Conservation (phyloP, 2,329 filamentous ascomycete genomes). For the Fusarium humuli region DNA sequence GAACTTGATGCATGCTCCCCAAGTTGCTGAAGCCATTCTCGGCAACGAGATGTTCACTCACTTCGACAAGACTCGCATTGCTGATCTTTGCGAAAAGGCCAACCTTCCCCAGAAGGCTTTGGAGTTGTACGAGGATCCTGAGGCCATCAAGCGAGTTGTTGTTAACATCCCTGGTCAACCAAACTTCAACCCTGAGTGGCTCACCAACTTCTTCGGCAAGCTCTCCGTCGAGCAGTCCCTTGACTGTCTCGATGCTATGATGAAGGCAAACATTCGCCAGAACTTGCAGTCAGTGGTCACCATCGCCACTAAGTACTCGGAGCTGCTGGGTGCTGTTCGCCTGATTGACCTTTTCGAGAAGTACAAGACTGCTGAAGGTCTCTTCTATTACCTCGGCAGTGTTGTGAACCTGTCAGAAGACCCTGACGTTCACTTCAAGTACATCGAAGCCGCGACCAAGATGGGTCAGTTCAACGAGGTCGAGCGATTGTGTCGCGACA, state of each 20-base stretch:
- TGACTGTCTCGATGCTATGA: conserved; percentile 95
- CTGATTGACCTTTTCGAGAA: conserved; percentile 97
- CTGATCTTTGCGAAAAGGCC: conserved; percentile 91
- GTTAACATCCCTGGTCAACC: conserved; percentile 84
- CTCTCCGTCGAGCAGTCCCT: conserved; percentile 95
- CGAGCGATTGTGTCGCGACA: conserved; percentile 96
- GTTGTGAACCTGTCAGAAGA: conserved; percentile 98
- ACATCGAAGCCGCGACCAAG: conserved; percentile 95
- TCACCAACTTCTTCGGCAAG: conserved; percentile 92
- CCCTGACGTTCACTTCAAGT: conserved; percentile 97
- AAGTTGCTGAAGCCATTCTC: conserved; percentile 97
- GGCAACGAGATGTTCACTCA: conserved; percentile 99
- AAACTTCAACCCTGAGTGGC: conserved; percentile 90
- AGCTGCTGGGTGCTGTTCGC: conserved; percentile 86
- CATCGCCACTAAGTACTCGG: conserved; percentile 97
- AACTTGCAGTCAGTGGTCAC: conserved; percentile 96
- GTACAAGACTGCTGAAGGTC: conserved; percentile 95
- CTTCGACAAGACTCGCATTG: conserved; percentile 92
- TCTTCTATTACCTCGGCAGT: conserved; percentile 98
- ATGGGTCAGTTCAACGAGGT: conserved; percentile 96
- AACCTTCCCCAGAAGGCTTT: conserved; percentile 87
- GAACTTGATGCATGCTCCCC: conserved; percentile 95
- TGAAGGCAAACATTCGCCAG: conserved; percentile 95
- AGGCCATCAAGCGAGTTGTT: conserved; percentile 88
- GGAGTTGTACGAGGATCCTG: conserved; percentile 93